Base-by-base conservation (phyloP, 495 filamentous ascomycete species). In the Lophiostoma macrostomum region DNA sequence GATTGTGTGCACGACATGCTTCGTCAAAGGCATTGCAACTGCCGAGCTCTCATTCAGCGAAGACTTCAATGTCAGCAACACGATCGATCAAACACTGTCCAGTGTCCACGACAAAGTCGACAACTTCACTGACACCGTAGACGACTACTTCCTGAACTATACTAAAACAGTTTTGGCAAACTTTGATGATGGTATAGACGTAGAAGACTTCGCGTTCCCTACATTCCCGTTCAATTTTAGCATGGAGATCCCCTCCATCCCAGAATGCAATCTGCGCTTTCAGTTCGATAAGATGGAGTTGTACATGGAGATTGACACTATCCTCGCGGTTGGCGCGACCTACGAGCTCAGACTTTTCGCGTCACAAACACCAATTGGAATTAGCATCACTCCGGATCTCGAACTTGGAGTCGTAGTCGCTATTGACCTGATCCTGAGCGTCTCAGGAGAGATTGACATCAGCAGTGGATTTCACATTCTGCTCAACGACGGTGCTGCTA, bases 391-490 rank as follows among this genome's bases (percentile, higher is more conserved):
- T 3, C 18, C 67, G 19, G 69, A 74, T 8, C 39, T 74, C 14
- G 58, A 63, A 10, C 47, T 74, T 1, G 78, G 76, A 0, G 64
- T 73, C 10, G 53, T 75, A 22, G 71, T 77, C 39, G 58, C 67
- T 16, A 56, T 78, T 14, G 75, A 78, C 51, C 52, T 80, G 37
- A 73, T 80, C 25, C 59, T 80, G 10, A 71, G 67, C 35, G 73
- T 67, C 5, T 61, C 74, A 7, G 62, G 67, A 1, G 65, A 73
- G 41, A 68, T 80, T 30, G 71, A 76, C 45, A 75, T 81, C 32
- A 71, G 70, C 46, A 74, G 66, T 43, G 78, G 76, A 0, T 71
- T 81, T 32, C 77, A 80, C 48, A 68, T 80, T 46, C 70, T 72
- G 55, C 63, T 80, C 2, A 71, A 80, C 12, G 55, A 58, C 38